phyloP scores from a whole-genome alignment of 2,329 filamentous ascomycete genomes.

The Cytospora leucostoma region DNA sequence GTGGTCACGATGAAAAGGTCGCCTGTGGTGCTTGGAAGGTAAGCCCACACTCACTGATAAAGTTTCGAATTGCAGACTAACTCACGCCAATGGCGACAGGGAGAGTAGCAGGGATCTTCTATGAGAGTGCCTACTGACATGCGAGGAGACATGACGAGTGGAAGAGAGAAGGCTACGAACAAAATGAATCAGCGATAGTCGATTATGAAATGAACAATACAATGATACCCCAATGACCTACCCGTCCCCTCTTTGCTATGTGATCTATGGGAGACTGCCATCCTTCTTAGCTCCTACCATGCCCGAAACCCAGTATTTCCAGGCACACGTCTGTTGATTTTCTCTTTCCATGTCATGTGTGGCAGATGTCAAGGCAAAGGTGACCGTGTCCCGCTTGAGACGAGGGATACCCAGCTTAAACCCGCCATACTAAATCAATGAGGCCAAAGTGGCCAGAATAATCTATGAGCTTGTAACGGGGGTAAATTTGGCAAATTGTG shows the following conservation, averaged over 20 bases:
- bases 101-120: not conserved
- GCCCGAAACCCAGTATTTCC: too few relatives aligned
- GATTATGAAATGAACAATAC: not conserved
- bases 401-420: too few relatives aligned
- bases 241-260: not conserved
- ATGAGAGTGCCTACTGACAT: not conserved
- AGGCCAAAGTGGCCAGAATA: too few relatives aligned
- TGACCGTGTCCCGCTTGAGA: too few relatives aligned
- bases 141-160: not conserved
- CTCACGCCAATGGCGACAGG: not conserved
- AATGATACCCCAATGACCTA: not conserved
- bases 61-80: not conserved
- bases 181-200: not conserved
- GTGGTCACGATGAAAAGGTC: not conserved
- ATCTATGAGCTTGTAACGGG: too few relatives aligned
- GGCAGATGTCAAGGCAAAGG: too few relatives aligned
- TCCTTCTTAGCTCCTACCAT: not conserved
- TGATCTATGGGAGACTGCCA: not conserved
- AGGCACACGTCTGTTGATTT: not conserved
- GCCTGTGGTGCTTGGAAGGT: not conserved
- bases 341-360: too few relatives aligned
- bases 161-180: not conserved
- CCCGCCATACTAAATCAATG: too few relatives aligned
- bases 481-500: too few relatives aligned
- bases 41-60: not conserved